Evolutionary conservation across 768 basidiomycete genomes (phyloP), one percentile per base, ranked within the genome.

Genomic region (Calocera cornea): DNA sequence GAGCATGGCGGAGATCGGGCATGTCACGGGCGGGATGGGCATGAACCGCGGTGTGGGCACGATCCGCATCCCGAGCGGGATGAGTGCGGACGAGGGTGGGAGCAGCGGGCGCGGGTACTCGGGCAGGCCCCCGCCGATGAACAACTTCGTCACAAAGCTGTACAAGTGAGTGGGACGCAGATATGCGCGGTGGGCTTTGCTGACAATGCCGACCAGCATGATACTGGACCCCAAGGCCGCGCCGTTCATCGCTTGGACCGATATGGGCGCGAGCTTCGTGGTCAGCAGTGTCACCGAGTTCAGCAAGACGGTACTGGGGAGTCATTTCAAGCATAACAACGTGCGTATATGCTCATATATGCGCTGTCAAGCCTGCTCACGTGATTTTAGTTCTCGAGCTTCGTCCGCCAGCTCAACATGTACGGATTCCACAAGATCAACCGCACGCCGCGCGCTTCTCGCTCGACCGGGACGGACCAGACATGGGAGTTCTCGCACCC

Each of bases 381-480:
- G 34, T 64, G 29, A 40, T 54, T 65, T 10, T 73, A 95, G 87
- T 95, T 97, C 76, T 92, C 90, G 14, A 91, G 89, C 73, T 95
- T 97, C 75, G 92, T 95, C 66, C 86, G 94, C 71, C 93, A 95
- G 75, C 83, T 95, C 70, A 95, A 95, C 81, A 95, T 95, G 90
- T 95, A 94, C 73, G 92, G 92, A 31, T 95, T 95, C 77, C 91
- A 92, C 79, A 95, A 95, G 79, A 91, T 91, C 78, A 92, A 92
- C 76, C 83, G 90, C 78, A 90, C 90, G 2, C 90, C 90, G 29
- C 87, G 91, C 63, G 87, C 90, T 3, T 88, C 91, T 73, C 84
- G 89, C 70, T 88, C 89, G 0, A 87, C 89, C 14, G 83, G 86
- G 14, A 86, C 90, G 73, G 85, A 87, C 38, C 89, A 92, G 76